phyloP scores from a whole-genome alignment of 805 yeast genomes.

The Zygosaccharomyces gambellarensis region DNA sequence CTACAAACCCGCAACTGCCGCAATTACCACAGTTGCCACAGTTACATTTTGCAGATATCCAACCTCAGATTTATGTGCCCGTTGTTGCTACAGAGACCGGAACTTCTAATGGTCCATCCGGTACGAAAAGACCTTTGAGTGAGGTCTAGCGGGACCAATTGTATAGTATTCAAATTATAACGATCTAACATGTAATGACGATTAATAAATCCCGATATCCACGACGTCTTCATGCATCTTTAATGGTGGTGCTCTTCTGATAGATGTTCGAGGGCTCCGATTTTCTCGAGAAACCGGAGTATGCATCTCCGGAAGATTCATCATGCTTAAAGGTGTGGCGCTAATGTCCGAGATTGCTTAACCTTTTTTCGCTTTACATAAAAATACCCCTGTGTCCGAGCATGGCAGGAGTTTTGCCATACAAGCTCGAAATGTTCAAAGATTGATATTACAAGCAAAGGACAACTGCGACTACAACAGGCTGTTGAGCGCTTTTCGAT shows the following conservation, averaged over 20 bases:
- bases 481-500: neutral
- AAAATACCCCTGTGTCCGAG: neutral
- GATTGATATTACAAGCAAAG: no score
- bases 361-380: neutral
- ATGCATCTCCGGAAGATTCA: neutral
- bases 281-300: neutral
- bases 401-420: neutral
- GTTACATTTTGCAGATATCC: conserved; percentile 1
- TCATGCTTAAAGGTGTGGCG: neutral
- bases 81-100: conserved; percentile 6
- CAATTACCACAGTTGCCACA: conserved; percentile 82
- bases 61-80: conserved; percentile 13
- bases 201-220: neutral
- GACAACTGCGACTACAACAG: no score
- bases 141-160: neutral
- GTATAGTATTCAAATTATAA: neutral
- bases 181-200: neutral
- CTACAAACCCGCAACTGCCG: conserved; percentile 92
- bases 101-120: neutral
- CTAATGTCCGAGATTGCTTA: neutral
- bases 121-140: neutral
- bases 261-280: neutral
- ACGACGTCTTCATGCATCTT: neutral
- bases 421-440: neutral
- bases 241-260: neutral